A percentile compares a stretch with the other conserved stretches of the same genome.
Evolutionary conservation across 768 basidiomycete species (phyloP).

Genomic region (Kwoniella sp.): DNA sequence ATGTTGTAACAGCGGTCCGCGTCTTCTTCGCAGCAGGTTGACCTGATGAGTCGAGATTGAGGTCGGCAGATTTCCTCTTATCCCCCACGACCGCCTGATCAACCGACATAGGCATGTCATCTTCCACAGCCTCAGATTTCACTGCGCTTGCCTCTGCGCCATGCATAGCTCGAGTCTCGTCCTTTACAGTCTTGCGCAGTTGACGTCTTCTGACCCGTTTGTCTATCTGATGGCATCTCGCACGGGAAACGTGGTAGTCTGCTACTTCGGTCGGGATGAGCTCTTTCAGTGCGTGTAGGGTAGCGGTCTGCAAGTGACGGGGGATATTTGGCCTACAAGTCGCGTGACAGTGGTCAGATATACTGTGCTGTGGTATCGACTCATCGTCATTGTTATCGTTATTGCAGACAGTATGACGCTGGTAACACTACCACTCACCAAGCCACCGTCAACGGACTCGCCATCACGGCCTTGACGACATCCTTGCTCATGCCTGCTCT

Average conservation of each 20-base stretch:
- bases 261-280: constrained; percentile 39
- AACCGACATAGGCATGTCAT: background rate
- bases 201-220: constrained; percentile 21
- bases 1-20: background rate
- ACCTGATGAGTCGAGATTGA: background rate
- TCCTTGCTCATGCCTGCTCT: constrained; percentile 34
- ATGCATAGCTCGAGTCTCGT: background rate
- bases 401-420: no score
- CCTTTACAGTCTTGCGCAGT: constrained; percentile 1
- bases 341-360: background rate
- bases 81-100: constrained; percentile 3
- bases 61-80: constrained; percentile 4
- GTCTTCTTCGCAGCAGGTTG: constrained; percentile 4
- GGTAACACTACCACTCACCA: constrained; percentile 30
- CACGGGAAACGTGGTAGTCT: constrained; percentile 43
- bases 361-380: no score
- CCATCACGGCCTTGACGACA: constrained; percentile 44
- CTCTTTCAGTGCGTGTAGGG: constrained; percentile 32
- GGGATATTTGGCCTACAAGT: constrained; percentile 47
- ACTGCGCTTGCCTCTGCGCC: background rate
- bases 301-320: constrained; percentile 38
- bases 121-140: background rate
- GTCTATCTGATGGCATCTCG: constrained; percentile 38
- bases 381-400: no score
- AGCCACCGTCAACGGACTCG: constrained; percentile 39